Evolutionary conservation across 2,329 filamentous ascomycete species (phyloP).

Genomic region (Talaromyces sp.): DNA sequence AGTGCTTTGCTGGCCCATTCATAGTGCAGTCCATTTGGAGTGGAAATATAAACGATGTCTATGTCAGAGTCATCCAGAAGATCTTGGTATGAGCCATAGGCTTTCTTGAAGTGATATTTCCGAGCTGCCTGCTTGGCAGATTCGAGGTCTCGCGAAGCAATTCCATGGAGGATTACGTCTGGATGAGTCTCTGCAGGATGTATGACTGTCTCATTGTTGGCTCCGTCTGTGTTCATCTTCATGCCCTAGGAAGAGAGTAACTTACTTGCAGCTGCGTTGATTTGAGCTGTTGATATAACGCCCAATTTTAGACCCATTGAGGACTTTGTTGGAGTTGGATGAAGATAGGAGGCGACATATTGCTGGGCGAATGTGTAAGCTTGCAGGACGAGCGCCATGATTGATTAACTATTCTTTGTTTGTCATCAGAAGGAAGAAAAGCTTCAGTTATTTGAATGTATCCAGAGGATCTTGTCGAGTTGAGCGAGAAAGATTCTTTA

Average conservation of each 20-base stretch:
- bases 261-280: conserved; percentile 25
- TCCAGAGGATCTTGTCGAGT: not conserved
- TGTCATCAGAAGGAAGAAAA: no score
- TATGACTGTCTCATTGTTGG: conserved; percentile 25
- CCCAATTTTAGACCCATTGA: conserved; percentile 21
- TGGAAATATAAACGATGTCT: conserved; percentile 27
- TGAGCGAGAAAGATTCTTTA: not conserved
- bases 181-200: conserved; percentile 49
- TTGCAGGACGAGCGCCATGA: conserved; percentile 24
- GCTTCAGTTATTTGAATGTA: not conserved
- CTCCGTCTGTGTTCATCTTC: not conserved
- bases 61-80: conserved; percentile 21
- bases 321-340: conserved; percentile 20
- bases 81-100: conserved; percentile 25
- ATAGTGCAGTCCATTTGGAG: conserved; percentile 28
- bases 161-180: conserved; percentile 49
- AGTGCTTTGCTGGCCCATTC: conserved; percentile 48
- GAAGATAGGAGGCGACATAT: conserved; percentile 21
- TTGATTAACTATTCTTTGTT: not conserved
- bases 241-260: not conserved
- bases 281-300: conserved; percentile 22
- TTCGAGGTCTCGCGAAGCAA: conserved; percentile 48
- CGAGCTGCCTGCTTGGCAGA: conserved; percentile 47
- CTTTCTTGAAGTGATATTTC: conserved; percentile 47
- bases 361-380: conserved; percentile 22